Base-by-base conservation (phyloP, 2,329 filamentous ascomycete genomes). In the Apiospora sp. region DNA sequence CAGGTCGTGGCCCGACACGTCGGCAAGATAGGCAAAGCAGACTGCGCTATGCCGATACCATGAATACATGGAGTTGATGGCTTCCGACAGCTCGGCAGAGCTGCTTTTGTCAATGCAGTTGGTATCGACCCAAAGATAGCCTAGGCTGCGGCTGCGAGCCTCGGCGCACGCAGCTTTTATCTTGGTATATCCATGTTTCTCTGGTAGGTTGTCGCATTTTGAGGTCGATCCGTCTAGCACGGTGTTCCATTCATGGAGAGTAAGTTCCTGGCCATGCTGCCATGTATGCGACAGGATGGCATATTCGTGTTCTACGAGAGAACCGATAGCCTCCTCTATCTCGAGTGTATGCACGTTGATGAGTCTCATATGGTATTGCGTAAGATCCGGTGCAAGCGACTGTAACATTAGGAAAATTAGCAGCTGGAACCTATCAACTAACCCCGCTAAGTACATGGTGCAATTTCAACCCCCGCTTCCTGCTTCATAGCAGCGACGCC, bases 281-380 rank as follows among this genome's bases (percentile, higher is more conserved):
- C 76, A 77, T 10, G 75, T 77, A 67, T 77, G 76, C 49, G 76
- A 77, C 14, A 77, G 68, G 30, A 77, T 76, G 24, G 75, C 76
- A 64, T 77, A 77, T 8, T 64, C 34, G 30, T 64, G 58, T 64
- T 41, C 58, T n/a, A 41, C 7, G 2, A 37, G 34, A n/a, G 58
- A 64, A 41, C 58, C 58, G n/a, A 64, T 8, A 64, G 41, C 19
- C 58, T 64, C 34, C 34, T 64, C 58, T 64, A 64, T 61, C 22
- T 16, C 27, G 27, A 61, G 30, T 12, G 54, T 58, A 16, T 61
- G 30, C 14, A 61, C 30, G 54, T 61, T 61, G 54, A 61, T 34
- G 37, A 61, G 30, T 61, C 54, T 22, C 54, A 61, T 61, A 30
- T 37, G 30, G 54, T 37, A 12, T 14, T n/a, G 10, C 16, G 54